Evolutionary conservation across 2,329 filamentous ascomycete species (phyloP), one percentile per base, ranked within the genome.

Genomic region (Rhytidhysteron rufulum): DNA sequence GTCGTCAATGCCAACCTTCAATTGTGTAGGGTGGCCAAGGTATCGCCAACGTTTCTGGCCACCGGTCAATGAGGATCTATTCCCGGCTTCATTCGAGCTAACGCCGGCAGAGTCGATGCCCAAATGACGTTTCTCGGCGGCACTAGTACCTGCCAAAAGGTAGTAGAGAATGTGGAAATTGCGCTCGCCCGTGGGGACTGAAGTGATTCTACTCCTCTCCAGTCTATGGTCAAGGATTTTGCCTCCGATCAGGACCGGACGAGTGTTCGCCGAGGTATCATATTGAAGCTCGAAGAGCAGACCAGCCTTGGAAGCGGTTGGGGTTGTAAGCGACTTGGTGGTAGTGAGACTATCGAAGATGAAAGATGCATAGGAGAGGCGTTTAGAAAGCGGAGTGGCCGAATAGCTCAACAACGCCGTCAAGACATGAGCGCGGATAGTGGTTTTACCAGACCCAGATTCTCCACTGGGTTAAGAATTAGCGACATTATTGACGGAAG

Each of bases 131-230:
- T 91, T 96, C 65, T 98, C 93, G 3, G 88, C 88, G 3, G 81
- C 76, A 55, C 89, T 96, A 10, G 93, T 97, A 41, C 93, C 93
- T 1, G 91, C 86, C 21, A 98, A 73, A 4, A 98, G 80, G 63
- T 98, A 98, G 72, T 98, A 98, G 7, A 98, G 74, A 19, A 95
- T 79, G 66, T 98, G 93, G 63, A 96, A 97, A 65, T 93, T 97
- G 32, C 93, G 85, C 69, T 98, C 93, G 54, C 93, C 93, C 0
- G 93, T 95, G 1, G 93, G 93, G 0, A 97, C 90, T 30, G 88
- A 82, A 20, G 93, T 83, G 48, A 98, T 89, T 48, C 93, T 81
- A 68, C 89, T 95, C 42, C 93, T 77, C 68, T 98, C 93, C 34
- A 98, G 73, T 51, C 93, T 81, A 65, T 98, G 93, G 54, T 97